These are phyloP conservation scores for Orychophragmus violaceus DNA, from an alignment of 345 rosid genomes.

Conservation along the genomic window DNA sequence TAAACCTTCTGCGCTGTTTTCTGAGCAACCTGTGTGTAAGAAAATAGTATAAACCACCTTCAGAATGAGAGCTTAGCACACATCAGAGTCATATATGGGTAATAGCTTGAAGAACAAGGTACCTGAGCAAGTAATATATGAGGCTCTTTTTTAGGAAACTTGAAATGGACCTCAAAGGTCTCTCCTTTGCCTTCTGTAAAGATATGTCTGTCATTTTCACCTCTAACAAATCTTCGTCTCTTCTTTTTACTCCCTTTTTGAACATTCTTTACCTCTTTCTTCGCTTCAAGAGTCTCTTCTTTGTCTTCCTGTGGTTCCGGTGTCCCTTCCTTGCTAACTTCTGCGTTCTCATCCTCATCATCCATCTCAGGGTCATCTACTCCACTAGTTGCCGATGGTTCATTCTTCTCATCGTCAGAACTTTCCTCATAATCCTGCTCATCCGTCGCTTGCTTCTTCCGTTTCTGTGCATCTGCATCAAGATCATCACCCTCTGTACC, in stretches of 20 bases:
- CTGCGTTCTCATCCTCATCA: neutral
- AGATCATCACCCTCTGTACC: neutral
- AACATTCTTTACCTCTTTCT: constrained; percentile 20
- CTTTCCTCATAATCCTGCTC: neutral
- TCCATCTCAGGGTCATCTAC: neutral
- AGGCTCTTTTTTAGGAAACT: constrained; percentile 54
- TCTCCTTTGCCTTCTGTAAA: constrained; percentile 35
- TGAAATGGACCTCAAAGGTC: constrained; percentile 69
- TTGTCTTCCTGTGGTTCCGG: no score
- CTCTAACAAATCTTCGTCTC: constrained; percentile 15
- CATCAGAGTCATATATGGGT: neutral
- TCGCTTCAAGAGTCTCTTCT: no score
- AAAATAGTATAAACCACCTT: neutral
- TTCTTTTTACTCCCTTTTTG: constrained; percentile 32
- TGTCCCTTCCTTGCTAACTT: constrained; percentile 31
- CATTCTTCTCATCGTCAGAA: neutral
- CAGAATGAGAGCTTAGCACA: neutral
- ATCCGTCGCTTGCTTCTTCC: neutral
- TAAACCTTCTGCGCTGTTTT: neutral
- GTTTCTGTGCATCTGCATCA: neutral
- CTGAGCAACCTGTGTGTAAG: neutral
- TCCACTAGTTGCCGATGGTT: neutral
- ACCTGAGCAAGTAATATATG: constrained; percentile 88
- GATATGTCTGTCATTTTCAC: constrained; percentile 44
- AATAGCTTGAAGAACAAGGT: constrained; percentile 7